Base-by-base conservation (phyloP, 176 grass and related monocot species). In the Stipa capillata region DNA sequence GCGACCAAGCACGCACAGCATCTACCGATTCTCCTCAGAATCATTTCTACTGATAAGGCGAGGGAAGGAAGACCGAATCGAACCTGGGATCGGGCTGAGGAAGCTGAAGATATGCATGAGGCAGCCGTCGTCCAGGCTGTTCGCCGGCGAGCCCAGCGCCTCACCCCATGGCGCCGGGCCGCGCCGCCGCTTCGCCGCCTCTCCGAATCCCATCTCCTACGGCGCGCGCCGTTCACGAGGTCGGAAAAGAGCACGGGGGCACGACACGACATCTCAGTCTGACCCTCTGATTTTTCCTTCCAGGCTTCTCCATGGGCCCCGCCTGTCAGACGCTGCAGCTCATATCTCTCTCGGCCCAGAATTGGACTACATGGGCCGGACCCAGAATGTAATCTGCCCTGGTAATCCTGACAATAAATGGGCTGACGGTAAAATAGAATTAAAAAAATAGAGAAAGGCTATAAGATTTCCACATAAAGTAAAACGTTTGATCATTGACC, bases 51-150 rank as follows among this genome's bases (percentile, higher is more conserved):
- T 35, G 25, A 0, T 23, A 57, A 37, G 17, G 34, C 3, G 4
- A 2, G 32, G 25, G 1, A 70, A 27, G 24, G 33, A 25, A 40
- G 27, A n/a, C 49, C 56, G 21, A 82, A 88, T 20, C 83, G 80
- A 73, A 98, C 96, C 96, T 92, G 96, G 92, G 23, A 94, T 93
- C 0, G 96, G 96, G 87, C 68, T 68, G 37, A 98, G 96, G 85
- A 98, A 98, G 88, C 96, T 93, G 76, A 98, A 93, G 73, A 98
- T 94, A 41, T 98, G 92, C 96, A 94, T 94, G 69, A 98, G 92
- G 65, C 96, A 98, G 40, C 96, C 96, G 40, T 98, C 96, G 59
- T 98, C 96, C 68, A 98, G 87, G 69, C 74, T 66, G 61, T 83
- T 83, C 35, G 90, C 79, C 36, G 77, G 83, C 31, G 95, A 94